Evolutionary conservation across 768 basidiomycete genomes (phyloP).

Genomic region (Leucocoprinus leucothites): DNA sequence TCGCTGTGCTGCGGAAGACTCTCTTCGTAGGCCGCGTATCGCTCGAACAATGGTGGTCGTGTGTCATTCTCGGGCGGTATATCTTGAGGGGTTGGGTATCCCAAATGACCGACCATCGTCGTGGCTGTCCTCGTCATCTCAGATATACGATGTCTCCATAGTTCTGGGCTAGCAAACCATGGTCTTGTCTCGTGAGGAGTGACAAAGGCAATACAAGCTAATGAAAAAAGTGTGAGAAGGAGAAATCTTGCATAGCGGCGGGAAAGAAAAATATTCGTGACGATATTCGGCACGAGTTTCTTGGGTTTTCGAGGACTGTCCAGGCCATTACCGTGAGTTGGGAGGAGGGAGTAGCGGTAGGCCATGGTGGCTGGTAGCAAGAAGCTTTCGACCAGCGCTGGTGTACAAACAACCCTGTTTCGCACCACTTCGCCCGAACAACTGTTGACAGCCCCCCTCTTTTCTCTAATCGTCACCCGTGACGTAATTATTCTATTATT

Average conservation of each 20-base stretch:
- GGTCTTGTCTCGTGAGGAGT: background rate
- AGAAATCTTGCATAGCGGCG: conserved; percentile 4
- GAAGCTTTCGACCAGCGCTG: background rate
- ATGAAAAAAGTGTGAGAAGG: background rate
- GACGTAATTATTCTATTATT: background rate
- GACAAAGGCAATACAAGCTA: background rate
- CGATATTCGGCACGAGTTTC: background rate
- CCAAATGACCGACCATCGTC: background rate
- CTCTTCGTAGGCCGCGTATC: conserved; percentile 41
- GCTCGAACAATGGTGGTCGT: conserved; percentile 42
- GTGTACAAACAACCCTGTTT: too few relatives aligned
- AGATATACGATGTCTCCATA: background rate
- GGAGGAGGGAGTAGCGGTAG: conserved; percentile 4
- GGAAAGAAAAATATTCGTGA: background rate
- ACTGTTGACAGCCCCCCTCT: too few relatives aligned
- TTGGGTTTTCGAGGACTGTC: background rate
- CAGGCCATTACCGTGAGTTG: background rate
- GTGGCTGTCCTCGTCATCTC: background rate
- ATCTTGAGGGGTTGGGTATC: conserved; percentile 10
- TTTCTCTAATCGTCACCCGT: background rate
- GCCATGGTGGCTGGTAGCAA: background rate
- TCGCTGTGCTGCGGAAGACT: conserved; percentile 42
- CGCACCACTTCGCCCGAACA: too few relatives aligned
- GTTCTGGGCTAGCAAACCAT: background rate
- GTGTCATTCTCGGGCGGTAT: background rate